phyloP scores from a whole-genome alignment of 1,139 yeast species.

The Saccharomyces hybrid region DNA sequence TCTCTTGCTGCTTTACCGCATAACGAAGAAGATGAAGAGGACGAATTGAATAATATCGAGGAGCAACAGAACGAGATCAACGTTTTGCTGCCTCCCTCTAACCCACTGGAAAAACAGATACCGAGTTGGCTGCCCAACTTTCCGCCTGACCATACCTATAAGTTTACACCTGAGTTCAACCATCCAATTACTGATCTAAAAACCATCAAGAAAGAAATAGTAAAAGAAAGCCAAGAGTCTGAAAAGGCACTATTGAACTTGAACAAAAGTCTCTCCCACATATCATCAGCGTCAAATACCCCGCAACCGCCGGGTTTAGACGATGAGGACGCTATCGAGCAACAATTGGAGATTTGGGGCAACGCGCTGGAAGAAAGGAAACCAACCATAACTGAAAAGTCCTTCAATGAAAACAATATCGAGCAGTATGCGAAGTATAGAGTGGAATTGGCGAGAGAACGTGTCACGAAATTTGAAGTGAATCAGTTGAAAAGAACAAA shows the following conservation, averaged over 20 bases:
- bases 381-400: neutral
- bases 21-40: neutral
- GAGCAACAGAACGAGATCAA: constrained; percentile 11
- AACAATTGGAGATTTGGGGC: neutral
- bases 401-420: constrained; percentile 25
- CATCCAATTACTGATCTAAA: constrained; percentile 65
- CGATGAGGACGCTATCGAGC: neutral
- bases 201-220: constrained; percentile 58
- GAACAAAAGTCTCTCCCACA: constrained; percentile 9
- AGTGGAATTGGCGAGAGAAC: constrained; percentile 28
- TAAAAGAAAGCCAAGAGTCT: constrained; percentile 71
- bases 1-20: neutral
- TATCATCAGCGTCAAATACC: neutral
- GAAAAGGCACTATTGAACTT: constrained; percentile 66
- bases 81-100: constrained; percentile 43
- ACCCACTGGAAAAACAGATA: constrained; percentile 44
- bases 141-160: constrained; percentile 91
- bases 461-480: constrained; percentile 29
- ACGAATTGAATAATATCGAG: constrained; percentile 1
- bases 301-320: neutral
- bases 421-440: constrained; percentile 48
- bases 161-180: constrained; percentile 61
- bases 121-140: constrained; percentile 76
- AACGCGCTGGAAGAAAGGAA: neutral
- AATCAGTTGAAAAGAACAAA: constrained; percentile 22